phyloP scores from a whole-genome alignment of 257 asterid genomes.

The Asclepias syriaca region DNA sequence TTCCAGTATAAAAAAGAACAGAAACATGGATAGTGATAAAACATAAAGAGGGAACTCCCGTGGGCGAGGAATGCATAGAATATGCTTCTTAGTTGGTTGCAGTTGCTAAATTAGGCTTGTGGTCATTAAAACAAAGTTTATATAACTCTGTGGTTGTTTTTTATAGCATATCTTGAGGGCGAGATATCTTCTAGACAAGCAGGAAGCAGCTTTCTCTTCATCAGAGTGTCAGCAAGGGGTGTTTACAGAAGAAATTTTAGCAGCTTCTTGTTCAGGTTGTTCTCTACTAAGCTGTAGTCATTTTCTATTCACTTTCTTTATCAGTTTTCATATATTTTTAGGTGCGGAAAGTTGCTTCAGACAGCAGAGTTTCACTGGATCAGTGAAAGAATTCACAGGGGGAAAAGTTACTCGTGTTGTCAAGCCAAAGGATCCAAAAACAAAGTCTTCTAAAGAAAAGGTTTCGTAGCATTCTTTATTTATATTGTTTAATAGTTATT shows the following conservation, averaged over 20 bases:
- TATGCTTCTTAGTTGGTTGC: neutral
- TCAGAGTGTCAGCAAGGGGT: conserved; percentile 25
- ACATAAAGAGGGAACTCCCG: neutral
- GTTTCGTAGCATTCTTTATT: conserved; percentile 26
- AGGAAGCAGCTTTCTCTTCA: conserved; percentile 7
- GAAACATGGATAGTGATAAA: neutral
- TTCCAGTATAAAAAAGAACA: neutral
- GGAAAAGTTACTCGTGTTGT: conserved; percentile 25
- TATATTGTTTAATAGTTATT: neutral
- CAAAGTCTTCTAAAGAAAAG: conserved; percentile 51
- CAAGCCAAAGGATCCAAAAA: conserved; percentile 44
- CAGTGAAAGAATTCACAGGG: conserved; percentile 29
- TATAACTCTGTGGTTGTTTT: neutral
- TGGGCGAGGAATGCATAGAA: neutral
- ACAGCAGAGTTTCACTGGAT: conserved; percentile 29
- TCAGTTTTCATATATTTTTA: conserved; percentile 27
- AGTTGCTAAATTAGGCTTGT: neutral
- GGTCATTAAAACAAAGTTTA: neutral
- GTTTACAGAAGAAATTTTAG: conserved; percentile 24
- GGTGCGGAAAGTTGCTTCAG: conserved; percentile 34
- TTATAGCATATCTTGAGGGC: conserved; percentile 5
- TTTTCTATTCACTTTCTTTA: conserved; percentile 16
- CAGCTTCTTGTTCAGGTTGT: conserved; percentile 39
- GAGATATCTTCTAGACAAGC: conserved; percentile 4
- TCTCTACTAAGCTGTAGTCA: conserved; percentile 11